Base-by-base conservation (phyloP, 1,284 basidiomycete genomes). In the Schizophyllum amplum region DNA sequence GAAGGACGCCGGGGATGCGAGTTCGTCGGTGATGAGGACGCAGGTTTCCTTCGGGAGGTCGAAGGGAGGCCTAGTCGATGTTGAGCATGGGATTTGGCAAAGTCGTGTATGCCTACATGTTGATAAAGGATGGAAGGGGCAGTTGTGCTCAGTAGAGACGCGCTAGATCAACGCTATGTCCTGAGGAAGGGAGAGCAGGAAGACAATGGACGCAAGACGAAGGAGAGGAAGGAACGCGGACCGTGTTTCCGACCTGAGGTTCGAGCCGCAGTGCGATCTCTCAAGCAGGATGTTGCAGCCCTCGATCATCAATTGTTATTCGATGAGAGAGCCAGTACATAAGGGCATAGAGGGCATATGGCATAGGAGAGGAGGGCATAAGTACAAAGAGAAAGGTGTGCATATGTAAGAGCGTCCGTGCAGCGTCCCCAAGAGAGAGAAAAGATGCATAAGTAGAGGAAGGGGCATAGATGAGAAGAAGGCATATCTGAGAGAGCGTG, bases 1-100 rank as follows among this genome's bases (percentile, higher is more conserved):
- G 62, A 89, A 90, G 59, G 87, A 83, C 7, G 81, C 83, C 4
- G 87, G 83, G 0, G 87, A 78, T 1, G 75, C 71, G 0, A 89
- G 71, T 57, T 85, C 78, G 64, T 90, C 87, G 3, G 86, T 86
- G 11, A 90, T 72, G 1, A 89, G 70, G 9, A 86, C 63, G 2
- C 82, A 58, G 20, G 79, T 73, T 7, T 73, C 73, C 15, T 74
- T 62, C 4, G 80, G 77, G 11, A 82, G 68, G 47, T 75, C 68
- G 57, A 75, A 71, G 0, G 76, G 75, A 21, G 78, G 70, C 75
- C 78, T 72, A 55, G 20, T 11, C 15, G 54, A 17, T 2, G 33
- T n/a, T 42, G 33, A 42, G 33, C 33, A 9, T 17, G 7, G 3
- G 13, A 17, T 13, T 42, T 17, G 33, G 11, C 2, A 17, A 17